These are phyloP conservation scores for Apiotrichum domesticum DNA, from an alignment of 1,284 basidiomycete species.

Conservation along the genomic window DNA sequence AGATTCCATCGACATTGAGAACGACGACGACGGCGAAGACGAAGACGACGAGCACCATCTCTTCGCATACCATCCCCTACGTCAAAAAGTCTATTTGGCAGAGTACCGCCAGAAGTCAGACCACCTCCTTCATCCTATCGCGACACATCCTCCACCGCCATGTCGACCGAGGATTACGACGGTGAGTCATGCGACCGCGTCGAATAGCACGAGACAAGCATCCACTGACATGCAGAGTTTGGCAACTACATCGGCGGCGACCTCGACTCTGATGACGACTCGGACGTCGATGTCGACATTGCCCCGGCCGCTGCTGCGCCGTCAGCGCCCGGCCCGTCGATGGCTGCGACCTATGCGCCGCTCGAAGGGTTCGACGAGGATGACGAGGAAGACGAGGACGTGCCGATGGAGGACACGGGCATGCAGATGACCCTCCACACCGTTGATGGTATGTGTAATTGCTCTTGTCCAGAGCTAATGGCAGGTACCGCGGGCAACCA, in stretches of 20 bases:
- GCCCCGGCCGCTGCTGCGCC: slow-evolving; percentile 12
- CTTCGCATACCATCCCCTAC: neutral
- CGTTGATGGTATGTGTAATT: slow-evolving; percentile 36
- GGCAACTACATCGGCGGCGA: slow-evolving; percentile 94
- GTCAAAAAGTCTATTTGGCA: neutral
- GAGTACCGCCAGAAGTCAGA: too few relatives aligned
- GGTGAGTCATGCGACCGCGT: slow-evolving; percentile 23
- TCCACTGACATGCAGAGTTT: slow-evolving; percentile 51
- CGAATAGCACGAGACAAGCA: too few relatives aligned
- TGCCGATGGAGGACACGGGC: slow-evolving; percentile 35
- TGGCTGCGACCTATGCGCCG: slow-evolving; percentile 35
- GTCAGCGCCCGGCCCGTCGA: slow-evolving; percentile 32
- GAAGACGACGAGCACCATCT: neutral
- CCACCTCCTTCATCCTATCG: neutral
- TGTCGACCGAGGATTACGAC: slow-evolving; percentile 49
- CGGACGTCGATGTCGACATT: slow-evolving; percentile 32
- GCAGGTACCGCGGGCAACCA: slow-evolving; percentile 56
- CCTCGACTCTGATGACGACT: slow-evolving; percentile 79
- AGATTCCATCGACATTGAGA: neutral
- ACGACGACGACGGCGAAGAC: neutral
- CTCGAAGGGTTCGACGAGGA: slow-evolving; percentile 47
- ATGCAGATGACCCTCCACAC: slow-evolving; percentile 42
- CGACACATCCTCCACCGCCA: slow-evolving; percentile 5
- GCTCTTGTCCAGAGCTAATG: neutral
- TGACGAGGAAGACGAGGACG: slow-evolving; percentile 35